A percentile compares a stretch with the other conserved stretches of the same genome.
These are phyloP conservation scores for Vitis amurensis DNA, from an alignment of 164 flowering plant species.

Conservation along the genomic window DNA sequence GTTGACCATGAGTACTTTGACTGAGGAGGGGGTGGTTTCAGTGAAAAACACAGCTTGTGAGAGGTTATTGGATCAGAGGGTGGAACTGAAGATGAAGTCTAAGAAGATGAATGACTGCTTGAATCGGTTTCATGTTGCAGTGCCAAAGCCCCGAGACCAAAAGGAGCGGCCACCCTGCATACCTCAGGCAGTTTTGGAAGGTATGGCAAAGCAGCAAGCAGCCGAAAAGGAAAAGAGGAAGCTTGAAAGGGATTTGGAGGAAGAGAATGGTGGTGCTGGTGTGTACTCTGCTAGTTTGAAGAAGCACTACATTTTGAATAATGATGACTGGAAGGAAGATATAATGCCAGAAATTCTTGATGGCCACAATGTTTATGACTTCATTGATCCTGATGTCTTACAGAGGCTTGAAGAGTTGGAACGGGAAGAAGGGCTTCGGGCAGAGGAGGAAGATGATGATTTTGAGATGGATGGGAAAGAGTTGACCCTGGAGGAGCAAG, in stretches of 20 bases:
- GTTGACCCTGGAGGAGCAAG: constrained; percentile 62
- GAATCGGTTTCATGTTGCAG: constrained; percentile 82
- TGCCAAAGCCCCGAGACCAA: constrained; percentile 80
- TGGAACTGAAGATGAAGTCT: constrained; percentile 83
- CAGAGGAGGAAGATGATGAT: constrained; percentile 59
- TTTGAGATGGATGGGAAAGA: constrained; percentile 65
- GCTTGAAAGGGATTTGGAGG: constrained; percentile 79
- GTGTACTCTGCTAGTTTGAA: constrained; percentile 78
- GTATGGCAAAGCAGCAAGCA: constrained; percentile 50
- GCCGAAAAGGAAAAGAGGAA: constrained; percentile 58
- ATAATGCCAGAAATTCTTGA: constrained; percentile 86
- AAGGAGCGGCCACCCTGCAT: constrained; percentile 83
- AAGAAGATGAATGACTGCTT: constrained; percentile 79
- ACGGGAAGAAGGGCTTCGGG: constrained; percentile 61
- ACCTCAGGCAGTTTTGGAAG: constrained; percentile 77
- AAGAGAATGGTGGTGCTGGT: constrained; percentile 93
- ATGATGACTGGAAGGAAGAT: constrained; percentile 89
- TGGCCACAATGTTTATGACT: constrained; percentile 87
- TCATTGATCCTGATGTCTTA: constrained; percentile 72
- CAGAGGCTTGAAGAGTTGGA: constrained; percentile 81
- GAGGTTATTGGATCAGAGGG: constrained; percentile 79
- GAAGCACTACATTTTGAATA: constrained; percentile 67
- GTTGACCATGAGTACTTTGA: constrained; percentile 85
- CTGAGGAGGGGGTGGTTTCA: constrained; percentile 76
- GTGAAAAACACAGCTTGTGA: constrained; percentile 95